phyloP scores from a whole-genome alignment of 495 filamentous ascomycete genomes.

The Oidiodendron maius region DNA sequence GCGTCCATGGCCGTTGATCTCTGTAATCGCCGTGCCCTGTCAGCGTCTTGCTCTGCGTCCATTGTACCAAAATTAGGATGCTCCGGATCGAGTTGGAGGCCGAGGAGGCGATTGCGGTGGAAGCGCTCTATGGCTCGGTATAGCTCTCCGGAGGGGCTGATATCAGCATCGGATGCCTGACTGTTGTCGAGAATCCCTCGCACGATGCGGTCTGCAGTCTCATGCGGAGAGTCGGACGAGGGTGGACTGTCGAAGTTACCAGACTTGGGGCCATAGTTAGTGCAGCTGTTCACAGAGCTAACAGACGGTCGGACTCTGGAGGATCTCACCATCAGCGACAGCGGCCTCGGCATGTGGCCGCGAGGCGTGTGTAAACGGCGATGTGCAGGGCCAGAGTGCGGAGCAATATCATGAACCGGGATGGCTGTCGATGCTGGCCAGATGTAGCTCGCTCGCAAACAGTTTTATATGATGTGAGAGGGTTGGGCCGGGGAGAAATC shows the following conservation, averaged over 20 bases:
- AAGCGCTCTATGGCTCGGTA: slow-evolving; percentile 38
- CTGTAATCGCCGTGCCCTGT: slow-evolving; percentile 1
- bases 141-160: slow-evolving; percentile 36
- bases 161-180: slow-evolving; percentile 22
- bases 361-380: no score
- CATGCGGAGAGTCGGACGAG: slow-evolving; percentile 36
- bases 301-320: no score
- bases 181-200: slow-evolving; percentile 33
- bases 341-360: slow-evolving; percentile 14
- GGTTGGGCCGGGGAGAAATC: no score
- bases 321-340: slow-evolving; percentile 18
- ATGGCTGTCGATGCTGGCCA: no score
- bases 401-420: no score
- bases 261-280: slow-evolving; percentile 36
- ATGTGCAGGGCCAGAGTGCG: no score
- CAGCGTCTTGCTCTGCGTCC: slow-evolving; percentile 13
- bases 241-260: slow-evolving; percentile 53
- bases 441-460: no score
- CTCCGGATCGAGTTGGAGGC: background rate
- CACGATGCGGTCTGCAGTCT: slow-evolving; percentile 34
- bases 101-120: slow-evolving; percentile 15
- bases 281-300: no score
- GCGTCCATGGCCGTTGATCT: background rate
- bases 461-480: no score
- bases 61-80: slow-evolving; percentile 2